phyloP scores from a whole-genome alignment of 1,139 yeast species.

The Geotrichum fermentans region DNA sequence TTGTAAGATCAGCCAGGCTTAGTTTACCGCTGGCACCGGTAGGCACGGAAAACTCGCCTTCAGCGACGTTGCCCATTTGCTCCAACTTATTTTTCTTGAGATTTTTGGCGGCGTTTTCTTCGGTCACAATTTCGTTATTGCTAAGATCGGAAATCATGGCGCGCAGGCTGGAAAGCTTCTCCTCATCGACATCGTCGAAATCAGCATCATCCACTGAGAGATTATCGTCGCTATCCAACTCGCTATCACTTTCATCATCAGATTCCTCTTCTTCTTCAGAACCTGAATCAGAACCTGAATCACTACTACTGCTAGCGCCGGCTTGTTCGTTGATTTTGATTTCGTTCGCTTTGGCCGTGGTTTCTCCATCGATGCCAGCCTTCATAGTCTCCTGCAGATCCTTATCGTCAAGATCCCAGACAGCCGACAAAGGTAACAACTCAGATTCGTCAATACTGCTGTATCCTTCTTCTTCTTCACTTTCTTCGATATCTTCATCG shows the following conservation, averaged over 20 bases:
- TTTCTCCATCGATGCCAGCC: slow-evolving; percentile 18
- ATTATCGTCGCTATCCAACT: slow-evolving; percentile 29
- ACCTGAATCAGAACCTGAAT: slow-evolving; percentile 10
- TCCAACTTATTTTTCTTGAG: slow-evolving; percentile 26
- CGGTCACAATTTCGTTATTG: slow-evolving; percentile 14
- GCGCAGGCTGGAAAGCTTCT: slow-evolving; percentile 26
- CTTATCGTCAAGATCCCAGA: slow-evolving; percentile 78
- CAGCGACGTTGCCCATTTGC: slow-evolving; percentile 54
- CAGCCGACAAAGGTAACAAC: slow-evolving; percentile 71
- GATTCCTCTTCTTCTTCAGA: slow-evolving; percentile 36
- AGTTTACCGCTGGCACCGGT: slow-evolving; percentile 11
- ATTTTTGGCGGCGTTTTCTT: slow-evolving; percentile 20
- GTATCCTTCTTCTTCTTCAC: slow-evolving; percentile 39
- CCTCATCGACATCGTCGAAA: slow-evolving; percentile 29
- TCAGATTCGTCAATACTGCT: slow-evolving; percentile 64
- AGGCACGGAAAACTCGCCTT: slow-evolving; percentile 64
- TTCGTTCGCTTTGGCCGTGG: slow-evolving; percentile 32
- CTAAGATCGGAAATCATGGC: slow-evolving; percentile 25
- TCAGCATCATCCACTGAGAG: slow-evolving; percentile 32
- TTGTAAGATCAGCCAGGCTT: slow-evolving; percentile 19
- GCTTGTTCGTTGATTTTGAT: slow-evolving; percentile 28
- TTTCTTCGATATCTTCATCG: slow-evolving; percentile 24
- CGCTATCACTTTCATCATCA: slow-evolving; percentile 36
- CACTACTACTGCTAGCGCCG: slow-evolving; percentile 23
- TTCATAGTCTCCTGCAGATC: slow-evolving; percentile 29